Percentiles rank a stretch among this genome's conserved stretches.
These are phyloP conservation scores for Leonotis leonurus DNA, from an alignment of 257 asterid genomes.

Conservation along the genomic window DNA sequence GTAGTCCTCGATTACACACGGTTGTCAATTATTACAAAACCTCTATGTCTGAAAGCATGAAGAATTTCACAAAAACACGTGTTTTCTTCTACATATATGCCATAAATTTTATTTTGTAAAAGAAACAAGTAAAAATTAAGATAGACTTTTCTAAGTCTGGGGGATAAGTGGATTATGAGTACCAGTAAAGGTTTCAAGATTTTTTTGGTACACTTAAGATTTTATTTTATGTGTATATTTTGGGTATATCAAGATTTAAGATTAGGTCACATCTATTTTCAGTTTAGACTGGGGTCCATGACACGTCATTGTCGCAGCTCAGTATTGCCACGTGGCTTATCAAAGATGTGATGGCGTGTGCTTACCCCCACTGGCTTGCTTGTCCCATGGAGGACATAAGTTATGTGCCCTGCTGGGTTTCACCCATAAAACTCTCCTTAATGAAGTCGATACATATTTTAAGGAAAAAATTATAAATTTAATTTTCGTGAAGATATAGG, in stretches of 20 bases:
- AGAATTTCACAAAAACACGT: background rate
- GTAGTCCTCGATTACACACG: background rate
- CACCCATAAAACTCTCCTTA: too few relatives aligned
- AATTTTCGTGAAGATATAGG: too few relatives aligned
- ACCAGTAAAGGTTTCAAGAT: background rate
- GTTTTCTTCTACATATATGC: background rate
- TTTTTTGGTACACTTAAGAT: background rate
- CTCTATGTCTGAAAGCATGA: constrained; percentile 3
- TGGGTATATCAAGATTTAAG: background rate
- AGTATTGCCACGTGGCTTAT: constrained; percentile 15
- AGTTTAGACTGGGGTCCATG: background rate
- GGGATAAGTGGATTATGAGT: background rate
- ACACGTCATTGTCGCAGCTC: background rate
- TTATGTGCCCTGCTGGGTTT: constrained; percentile 9
- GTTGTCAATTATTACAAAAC: constrained; percentile 11
- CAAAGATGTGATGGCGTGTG: constrained; percentile 16
- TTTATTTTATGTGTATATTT: background rate
- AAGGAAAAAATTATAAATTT: too few relatives aligned
- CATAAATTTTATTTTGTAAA: too few relatives aligned
- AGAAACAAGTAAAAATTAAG: too few relatives aligned
- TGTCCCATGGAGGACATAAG: constrained; percentile 10
- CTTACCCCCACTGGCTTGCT: background rate
- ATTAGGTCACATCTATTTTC: background rate
- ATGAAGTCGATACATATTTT: too few relatives aligned
- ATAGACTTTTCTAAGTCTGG: background rate